Evolutionary conservation across 345 rosid genomes (phyloP).

Genomic region (Trapa incisa): DNA sequence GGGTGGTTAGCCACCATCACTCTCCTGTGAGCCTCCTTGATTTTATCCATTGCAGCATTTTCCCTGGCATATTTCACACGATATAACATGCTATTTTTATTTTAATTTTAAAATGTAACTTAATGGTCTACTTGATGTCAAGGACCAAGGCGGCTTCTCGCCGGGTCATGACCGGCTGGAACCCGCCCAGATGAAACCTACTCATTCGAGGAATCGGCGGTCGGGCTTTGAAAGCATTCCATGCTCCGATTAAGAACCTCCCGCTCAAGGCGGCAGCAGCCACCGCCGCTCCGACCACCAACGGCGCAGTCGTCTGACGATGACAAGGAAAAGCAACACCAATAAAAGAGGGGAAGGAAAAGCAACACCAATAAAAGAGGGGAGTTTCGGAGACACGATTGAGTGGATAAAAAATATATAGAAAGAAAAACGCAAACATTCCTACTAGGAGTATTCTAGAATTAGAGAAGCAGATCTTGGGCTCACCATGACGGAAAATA

Average conservation of each 20-base stretch:
- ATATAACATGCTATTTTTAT: too few species aligned
- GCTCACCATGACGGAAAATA: too few species aligned
- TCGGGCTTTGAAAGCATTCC: slow-evolving; percentile 29
- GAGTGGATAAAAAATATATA: too few species aligned
- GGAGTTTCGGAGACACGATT: too few species aligned
- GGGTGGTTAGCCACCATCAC: slow-evolving; percentile 23
- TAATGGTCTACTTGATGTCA: slow-evolving; percentile 19
- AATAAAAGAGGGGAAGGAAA: background rate
- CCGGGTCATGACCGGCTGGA: slow-evolving; percentile 23
- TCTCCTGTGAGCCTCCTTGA: slow-evolving; percentile 29
- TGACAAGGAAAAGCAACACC: background rate
- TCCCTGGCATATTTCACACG: slow-evolving; percentile 10
- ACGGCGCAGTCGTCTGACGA: slow-evolving; percentile 13
- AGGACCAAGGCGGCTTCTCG: slow-evolving; percentile 32
- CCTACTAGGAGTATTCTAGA: too few species aligned
- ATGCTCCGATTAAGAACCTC: slow-evolving; percentile 20
- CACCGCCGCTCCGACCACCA: slow-evolving; percentile 16
- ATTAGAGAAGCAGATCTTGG: too few species aligned
- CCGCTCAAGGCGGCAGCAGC: slow-evolving; percentile 27
- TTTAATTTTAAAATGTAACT: too few species aligned
- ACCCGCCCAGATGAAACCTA: slow-evolving; percentile 28
- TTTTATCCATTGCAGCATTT: slow-evolving; percentile 14
- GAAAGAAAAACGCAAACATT: too few species aligned
- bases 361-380: background rate
- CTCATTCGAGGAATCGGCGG: slow-evolving; percentile 14